Base-by-base conservation (phyloP, 2,329 filamentous ascomycete genomes). In the Lachnellula suecica region DNA sequence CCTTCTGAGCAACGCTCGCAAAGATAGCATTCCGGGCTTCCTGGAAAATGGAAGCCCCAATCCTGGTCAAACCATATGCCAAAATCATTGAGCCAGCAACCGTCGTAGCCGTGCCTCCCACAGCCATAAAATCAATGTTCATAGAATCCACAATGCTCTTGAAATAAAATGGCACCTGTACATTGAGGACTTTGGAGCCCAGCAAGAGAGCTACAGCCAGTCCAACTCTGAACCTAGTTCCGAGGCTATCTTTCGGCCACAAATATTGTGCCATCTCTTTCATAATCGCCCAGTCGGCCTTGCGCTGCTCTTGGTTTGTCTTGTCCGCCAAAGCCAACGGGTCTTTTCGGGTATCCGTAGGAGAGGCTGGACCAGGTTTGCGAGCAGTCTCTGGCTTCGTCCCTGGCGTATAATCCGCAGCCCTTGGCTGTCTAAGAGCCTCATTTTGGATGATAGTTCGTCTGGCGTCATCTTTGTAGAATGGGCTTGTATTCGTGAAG, bases 121-220 rank as follows among this genome's bases (percentile, higher is more conserved):
- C 74, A 15, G 87, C 80, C n/a, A 83, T 81, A 68, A 96, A 86
- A 70, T 99, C 94, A 61, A 99, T 82, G 70, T 99, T 99, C 91
- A 99, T 96, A 19, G 90, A 85, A 71, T 99, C 95, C 38, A 99
- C 90, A 59, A 99, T 97, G 71, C 77, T 92, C 78, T 97, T 97
- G 78, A 99, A 99, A 77, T 97, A 99, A 69, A 99, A 99, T 0
- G 94, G 94, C 43, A 99, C 91, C 74, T 99, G 91, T 15, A 99
- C 94, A 70, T 97, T 99, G 66, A 99, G 78, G 44, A 96, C 84
- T 79, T 99, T 99, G 68, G 91, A 91, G 53, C 92, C 90, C 20
- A 99, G 74, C 34, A 99, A 79, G 57, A 99, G 74, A 7, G 80
- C 83, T 3, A 99, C 80, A n/a, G 93, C 91, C 44, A 96, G 74